A percentile compares a stretch with the other conserved stretches of the same genome.
Evolutionary conservation across 805 yeast genomes (phyloP).

Genomic region (Ascoidea rubescens): DNA sequence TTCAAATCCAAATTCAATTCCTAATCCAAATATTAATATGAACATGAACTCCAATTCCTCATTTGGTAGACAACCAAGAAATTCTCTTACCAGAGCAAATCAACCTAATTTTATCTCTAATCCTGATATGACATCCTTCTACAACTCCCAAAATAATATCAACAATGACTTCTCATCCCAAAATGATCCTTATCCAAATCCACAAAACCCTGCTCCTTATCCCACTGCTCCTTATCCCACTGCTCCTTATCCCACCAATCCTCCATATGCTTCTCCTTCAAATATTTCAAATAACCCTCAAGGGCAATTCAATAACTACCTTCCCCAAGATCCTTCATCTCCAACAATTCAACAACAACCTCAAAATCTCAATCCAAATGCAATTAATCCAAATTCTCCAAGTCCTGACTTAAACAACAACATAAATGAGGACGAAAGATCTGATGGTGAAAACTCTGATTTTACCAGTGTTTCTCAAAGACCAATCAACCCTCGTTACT

Average conservation of each 20-base stretch:
- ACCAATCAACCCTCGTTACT: slow-evolving; percentile 49
- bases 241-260: not conserved
- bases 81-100: too few species aligned
- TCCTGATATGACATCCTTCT: not conserved
- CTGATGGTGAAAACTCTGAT: slow-evolving; percentile 34
- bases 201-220: not conserved
- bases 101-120: too few species aligned
- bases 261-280: not conserved
- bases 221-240: not conserved
- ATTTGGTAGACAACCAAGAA: too few species aligned
- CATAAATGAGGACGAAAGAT: slow-evolving; percentile 15
- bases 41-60: too few species aligned
- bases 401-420: slow-evolving; percentile 10
- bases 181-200: too few species aligned
- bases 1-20: not conserved
- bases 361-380: not conserved
- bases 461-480: slow-evolving; percentile 73
- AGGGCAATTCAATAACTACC: too few species aligned
- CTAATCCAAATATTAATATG: not conserved
- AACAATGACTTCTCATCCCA: not conserved
- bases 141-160: not conserved
- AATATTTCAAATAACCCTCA: too few species aligned
- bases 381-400: not conserved
- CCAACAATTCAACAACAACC: not conserved
- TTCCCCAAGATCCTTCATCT: not conserved